These are phyloP conservation scores for Penicillium sp. DNA, from an alignment of 2,329 filamentous ascomycete genomes.

Conservation along the genomic window DNA sequence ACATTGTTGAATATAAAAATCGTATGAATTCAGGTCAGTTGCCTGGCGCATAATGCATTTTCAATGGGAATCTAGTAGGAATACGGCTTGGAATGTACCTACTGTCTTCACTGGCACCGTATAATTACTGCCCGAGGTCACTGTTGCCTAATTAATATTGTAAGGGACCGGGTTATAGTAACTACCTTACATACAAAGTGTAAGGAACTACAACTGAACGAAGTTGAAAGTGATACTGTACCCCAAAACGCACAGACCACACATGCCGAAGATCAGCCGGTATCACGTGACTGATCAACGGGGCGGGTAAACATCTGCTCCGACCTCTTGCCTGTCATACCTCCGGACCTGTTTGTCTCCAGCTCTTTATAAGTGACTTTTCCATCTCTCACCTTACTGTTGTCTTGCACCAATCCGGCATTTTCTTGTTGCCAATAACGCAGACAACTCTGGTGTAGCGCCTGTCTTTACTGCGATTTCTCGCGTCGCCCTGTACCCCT, in stretches of 20 bases:
- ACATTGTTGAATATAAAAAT: no score
- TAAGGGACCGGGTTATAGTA: no score
- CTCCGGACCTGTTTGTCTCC: not conserved
- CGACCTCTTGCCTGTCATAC: conserved; percentile 7
- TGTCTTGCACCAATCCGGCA: not conserved
- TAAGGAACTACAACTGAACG: not conserved
- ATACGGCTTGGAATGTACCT: no score
- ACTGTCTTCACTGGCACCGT: no score
- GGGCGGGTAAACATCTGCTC: conserved; percentile 3
- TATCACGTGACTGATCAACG: not conserved
- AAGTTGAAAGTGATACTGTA: not conserved
- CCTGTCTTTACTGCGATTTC: not conserved
- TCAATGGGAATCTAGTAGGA: no score
- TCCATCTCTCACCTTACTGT: not conserved
- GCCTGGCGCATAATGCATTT: no score
- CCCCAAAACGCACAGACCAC: not conserved
- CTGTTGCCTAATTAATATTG: no score
- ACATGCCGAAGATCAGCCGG: not conserved
- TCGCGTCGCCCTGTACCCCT: not conserved
- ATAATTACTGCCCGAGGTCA: no score
- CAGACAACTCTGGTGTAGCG: not conserved
- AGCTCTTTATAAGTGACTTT: conserved; percentile 3
- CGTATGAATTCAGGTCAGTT: no score
- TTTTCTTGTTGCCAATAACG: not conserved
- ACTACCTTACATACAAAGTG: no score